A percentile compares a stretch with the other conserved stretches of the same genome.
These are phyloP conservation scores for Crithidia sp. DNA, from an alignment of 208 protist species.

Conservation along the genomic window DNA sequence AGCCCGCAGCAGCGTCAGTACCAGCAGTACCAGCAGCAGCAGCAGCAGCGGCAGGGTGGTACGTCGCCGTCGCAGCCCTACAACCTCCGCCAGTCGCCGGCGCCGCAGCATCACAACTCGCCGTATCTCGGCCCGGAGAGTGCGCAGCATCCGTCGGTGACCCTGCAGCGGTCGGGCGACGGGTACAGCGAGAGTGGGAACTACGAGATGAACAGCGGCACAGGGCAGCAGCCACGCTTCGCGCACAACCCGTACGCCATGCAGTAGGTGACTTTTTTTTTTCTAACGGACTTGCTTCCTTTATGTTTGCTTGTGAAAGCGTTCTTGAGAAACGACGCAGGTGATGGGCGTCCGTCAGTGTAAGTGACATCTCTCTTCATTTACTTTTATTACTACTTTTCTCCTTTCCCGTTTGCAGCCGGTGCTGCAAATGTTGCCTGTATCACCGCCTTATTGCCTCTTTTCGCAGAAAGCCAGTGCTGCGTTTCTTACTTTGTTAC, in stretches of 20 bases:
- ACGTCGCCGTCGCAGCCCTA: neutral
- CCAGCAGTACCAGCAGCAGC: slow-evolving; percentile 19
- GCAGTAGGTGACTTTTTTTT: slow-evolving; percentile 10
- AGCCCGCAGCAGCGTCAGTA: slow-evolving; percentile 13
- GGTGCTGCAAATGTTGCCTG: too few relatives aligned
- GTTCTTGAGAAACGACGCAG: too few relatives aligned
- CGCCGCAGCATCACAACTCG: slow-evolving; percentile 10
- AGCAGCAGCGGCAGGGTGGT: slow-evolving; percentile 14
- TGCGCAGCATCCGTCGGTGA: slow-evolving; percentile 9
- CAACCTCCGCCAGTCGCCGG: slow-evolving; percentile 2
- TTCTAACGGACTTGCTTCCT: too few relatives aligned
- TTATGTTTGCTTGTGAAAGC: too few relatives aligned
- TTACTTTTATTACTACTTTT: too few relatives aligned
- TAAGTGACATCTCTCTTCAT: too few relatives aligned
- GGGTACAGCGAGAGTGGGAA: slow-evolving; percentile 16
- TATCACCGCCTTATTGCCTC: too few relatives aligned
- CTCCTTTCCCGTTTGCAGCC: too few relatives aligned
- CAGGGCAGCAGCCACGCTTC: slow-evolving; percentile 23
- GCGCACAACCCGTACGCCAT: slow-evolving; percentile 43
- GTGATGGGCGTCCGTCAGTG: too few relatives aligned
- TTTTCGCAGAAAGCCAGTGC: too few relatives aligned
- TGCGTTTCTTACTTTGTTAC: too few relatives aligned
- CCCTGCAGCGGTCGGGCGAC: slow-evolving; percentile 16
- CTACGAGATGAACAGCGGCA: slow-evolving; percentile 15
- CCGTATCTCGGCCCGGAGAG: neutral